Base-by-base conservation (phyloP, 495 filamentous ascomycete species). In the Paragyromitra xinjiangensis region DNA sequence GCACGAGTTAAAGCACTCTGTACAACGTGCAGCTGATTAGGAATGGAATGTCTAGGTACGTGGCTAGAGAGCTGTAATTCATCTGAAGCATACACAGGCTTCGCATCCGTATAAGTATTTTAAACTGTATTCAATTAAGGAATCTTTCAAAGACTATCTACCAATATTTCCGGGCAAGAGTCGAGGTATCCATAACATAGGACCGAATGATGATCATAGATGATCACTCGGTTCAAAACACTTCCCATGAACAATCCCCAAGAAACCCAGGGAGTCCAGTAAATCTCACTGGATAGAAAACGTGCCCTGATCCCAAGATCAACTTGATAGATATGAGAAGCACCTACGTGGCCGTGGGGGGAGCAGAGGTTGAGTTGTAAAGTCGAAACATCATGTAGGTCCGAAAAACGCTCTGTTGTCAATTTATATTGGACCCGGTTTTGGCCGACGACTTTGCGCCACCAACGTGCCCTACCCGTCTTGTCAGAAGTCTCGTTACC, bases 261-360 rank as follows among this genome's bases (percentile, higher is more conserved):
- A 6, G 26, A 48, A 24, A 24, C 29, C 24, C 34, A 16, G 50
- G 24, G 9, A 42, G 14, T 14, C 50, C 59, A n/a, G 14, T 45
- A 22, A 24, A 26, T 48, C 44, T 37, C 55, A 7, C 29, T 59
- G 40, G 12, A 22, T 11, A 14, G 22, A 34, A 40, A 58, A 50
- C 68, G 58, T 7, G 59, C 19, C n/a, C 39, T 63, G 3, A 34
- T 51, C 34, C 44, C n/a, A 29, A 34, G 50, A 26, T 39, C 34
- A 19, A 26, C 59, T 58, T 7, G 39, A 26, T 64, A 59, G 29
- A 50, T 63, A 74, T 50, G 61, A 37, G 9, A 11, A 29, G 11
- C 26, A 37, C 45, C 26, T 73, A 65, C 59, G 69, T 65, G 73
- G 59, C 67, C 68, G 73, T 73, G 73, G 73, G 73, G 53, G 53